Percentiles rank a stretch among this genome's conserved stretches.
phyloP scores from a whole-genome alignment of 2,329 filamentous ascomycete genomes.

The Cercospora zeina region DNA sequence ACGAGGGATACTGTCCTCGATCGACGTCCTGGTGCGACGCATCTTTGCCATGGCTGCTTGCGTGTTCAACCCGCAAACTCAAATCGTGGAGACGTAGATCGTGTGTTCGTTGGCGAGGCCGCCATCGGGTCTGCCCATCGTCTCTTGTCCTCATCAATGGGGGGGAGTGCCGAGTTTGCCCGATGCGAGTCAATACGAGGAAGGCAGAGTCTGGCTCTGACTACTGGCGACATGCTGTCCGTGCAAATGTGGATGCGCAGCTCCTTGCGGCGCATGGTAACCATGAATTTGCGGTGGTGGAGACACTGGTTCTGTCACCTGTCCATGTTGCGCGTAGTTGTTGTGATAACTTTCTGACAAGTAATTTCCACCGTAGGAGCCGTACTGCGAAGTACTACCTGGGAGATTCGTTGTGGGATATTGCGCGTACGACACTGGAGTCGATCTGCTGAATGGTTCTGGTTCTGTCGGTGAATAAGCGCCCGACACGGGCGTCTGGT shows the following conservation, averaged over 20 bases:
- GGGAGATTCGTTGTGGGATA: conserved; percentile 33
- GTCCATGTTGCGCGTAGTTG: conserved; percentile 21
- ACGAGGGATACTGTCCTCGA: background rate
- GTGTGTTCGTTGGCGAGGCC: background rate
- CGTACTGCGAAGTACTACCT: conserved; percentile 34
- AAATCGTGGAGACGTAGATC: background rate
- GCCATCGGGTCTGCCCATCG: background rate
- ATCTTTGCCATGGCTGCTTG: background rate
- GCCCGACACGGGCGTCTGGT: conserved; percentile 17
- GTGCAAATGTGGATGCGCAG: conserved; percentile 20
- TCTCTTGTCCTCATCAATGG: background rate
- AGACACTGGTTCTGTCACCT: conserved; percentile 21
- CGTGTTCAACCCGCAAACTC: background rate
- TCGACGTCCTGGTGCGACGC: too few relatives aligned
- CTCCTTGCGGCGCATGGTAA: conserved; percentile 13
- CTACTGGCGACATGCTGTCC: conserved; percentile 5
- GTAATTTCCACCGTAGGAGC: conserved; percentile 27
- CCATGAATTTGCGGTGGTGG: conserved; percentile 14
- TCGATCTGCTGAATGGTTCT: conserved; percentile 25
- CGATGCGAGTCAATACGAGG: background rate
- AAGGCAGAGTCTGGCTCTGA: conserved; percentile 4
- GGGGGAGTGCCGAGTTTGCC: background rate
- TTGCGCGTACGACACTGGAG: conserved; percentile 32
- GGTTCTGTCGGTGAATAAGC: conserved; percentile 20
- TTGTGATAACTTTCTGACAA: conserved; percentile 24